Conservation (phyloP, 139 green algal species). For the Diplosphaera chodatii region DNA sequence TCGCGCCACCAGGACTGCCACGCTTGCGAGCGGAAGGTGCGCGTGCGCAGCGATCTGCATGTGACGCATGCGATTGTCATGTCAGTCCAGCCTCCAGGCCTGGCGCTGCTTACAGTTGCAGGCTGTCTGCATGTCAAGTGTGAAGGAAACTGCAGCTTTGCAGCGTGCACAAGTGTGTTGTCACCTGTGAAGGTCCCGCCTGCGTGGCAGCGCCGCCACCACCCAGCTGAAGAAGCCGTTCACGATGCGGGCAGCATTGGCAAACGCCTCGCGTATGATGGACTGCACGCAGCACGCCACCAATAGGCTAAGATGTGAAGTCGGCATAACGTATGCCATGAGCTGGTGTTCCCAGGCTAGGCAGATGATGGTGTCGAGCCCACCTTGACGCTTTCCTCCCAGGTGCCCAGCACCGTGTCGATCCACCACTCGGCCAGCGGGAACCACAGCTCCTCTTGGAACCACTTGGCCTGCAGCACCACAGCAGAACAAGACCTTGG, state of each 20-base stretch:
- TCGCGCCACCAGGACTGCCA: conserved; percentile 28
- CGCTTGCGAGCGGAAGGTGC: conserved; percentile 2
- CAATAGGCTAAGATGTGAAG: no score
- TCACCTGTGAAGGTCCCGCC: background rate
- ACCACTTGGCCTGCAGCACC: conserved; percentile 10
- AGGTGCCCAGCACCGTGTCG: conserved; percentile 30
- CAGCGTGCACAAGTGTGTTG: no score
- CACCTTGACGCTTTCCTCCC: conserved; percentile 46
- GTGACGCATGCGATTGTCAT: no score
- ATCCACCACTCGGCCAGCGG: conserved; percentile 29
- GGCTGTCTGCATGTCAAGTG: no score
- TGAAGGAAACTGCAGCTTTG: no score
- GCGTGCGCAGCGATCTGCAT: conserved; percentile 10
- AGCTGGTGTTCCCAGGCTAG: background rate
- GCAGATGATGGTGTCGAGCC: no score
- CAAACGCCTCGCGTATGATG: conserved; percentile 35
- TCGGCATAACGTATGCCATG: no score
- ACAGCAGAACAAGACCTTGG: no score
- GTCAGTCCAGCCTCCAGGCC: no score
- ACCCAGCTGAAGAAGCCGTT: conserved; percentile 31
- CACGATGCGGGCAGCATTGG: conserved; percentile 17
- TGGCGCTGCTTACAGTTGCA: conserved; percentile 12
- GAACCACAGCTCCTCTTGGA: conserved; percentile 9
- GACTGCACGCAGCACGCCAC: no score
- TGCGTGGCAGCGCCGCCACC: conserved; percentile 6